Evolutionary conservation across 768 basidiomycete genomes (phyloP), one percentile per base, ranked within the genome.

Genomic region (Mycena sanguinolenta): DNA sequence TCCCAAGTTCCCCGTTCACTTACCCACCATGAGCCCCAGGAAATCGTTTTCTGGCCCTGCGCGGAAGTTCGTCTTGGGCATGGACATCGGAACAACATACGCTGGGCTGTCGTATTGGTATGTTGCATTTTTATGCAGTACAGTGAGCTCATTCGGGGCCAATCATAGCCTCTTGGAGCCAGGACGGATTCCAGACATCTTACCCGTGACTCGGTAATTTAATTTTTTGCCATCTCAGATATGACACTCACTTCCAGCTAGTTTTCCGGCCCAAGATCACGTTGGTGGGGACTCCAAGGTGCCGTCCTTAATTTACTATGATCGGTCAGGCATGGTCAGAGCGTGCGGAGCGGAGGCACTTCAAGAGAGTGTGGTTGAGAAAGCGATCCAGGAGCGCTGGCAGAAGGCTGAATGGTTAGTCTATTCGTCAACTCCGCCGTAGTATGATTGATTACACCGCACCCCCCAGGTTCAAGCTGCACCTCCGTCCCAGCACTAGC

Each of bases 211-310:
- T 5, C 57, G 71, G 71, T 68, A 9, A 64, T 2, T 49, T 23
- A 13, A 21, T 4, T 2, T 36, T n/a, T 17, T 17, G 0, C n/a
- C 0, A n/a, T 16, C 14, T 1, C 2, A 44, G 38, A 38, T 2
- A 23, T 14, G 1, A 28, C 23, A 12, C 49, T 44, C 36, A 38
- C 60, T 21, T 36, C 14, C 27, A 25, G 32, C 3, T 39, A 87
- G 87, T 65, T 87, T 82, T 65, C 88, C 86, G 7, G 83, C 81
- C 1, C 85, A 86, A 66, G 83, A 85, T n/a, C 77, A 81, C 5
- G 77, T 82, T n/a, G 83, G 83, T 4, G 83, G 84, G 6, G 83
- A 86, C 61, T 83, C 80, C 27, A 88, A 87, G 67, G 85, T 88
- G 49, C 87, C 85, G 0, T 84, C 86, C 0, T 77, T 86, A 36